These are phyloP conservation scores for Trypanosoma theileri DNA, from an alignment of 208 protist genomes.

Conservation along the genomic window DNA sequence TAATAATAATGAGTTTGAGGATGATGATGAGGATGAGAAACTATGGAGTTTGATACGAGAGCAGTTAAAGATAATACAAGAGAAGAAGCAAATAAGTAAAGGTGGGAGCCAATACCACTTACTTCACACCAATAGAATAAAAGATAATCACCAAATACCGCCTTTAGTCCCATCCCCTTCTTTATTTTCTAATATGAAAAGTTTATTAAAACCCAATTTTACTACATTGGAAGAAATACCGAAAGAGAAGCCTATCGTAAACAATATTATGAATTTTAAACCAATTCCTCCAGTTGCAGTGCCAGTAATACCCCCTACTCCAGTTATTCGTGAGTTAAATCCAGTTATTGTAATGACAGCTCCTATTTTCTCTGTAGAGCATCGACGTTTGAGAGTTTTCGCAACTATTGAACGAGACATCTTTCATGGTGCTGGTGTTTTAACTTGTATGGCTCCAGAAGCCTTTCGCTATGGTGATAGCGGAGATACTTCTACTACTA, in stretches of 20 bases:
- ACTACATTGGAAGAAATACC: no score
- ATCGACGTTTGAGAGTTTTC: neutral
- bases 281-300: neutral
- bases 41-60: neutral
- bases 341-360: constrained; percentile 8
- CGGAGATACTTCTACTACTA: neutral
- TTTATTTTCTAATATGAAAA: no score
- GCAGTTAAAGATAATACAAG: neutral
- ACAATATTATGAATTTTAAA: neutral
- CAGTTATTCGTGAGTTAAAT: neutral
- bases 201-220: no score
- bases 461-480: neutral
- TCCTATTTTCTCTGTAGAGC: constrained; percentile 4
- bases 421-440: constrained; percentile 8
- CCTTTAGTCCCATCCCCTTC: no score
- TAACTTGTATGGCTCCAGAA: constrained; percentile 7
- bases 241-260: neutral
- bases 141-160: no score
- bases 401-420: constrained; percentile 20
- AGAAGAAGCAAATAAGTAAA: neutral
- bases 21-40: neutral
- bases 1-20: no score
- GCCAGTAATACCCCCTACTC: neutral
- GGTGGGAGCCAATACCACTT: no score
- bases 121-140: no score